Evolutionary conservation across 768 basidiomycete species (phyloP).

Genomic region (Phallus indusiatus): DNA sequence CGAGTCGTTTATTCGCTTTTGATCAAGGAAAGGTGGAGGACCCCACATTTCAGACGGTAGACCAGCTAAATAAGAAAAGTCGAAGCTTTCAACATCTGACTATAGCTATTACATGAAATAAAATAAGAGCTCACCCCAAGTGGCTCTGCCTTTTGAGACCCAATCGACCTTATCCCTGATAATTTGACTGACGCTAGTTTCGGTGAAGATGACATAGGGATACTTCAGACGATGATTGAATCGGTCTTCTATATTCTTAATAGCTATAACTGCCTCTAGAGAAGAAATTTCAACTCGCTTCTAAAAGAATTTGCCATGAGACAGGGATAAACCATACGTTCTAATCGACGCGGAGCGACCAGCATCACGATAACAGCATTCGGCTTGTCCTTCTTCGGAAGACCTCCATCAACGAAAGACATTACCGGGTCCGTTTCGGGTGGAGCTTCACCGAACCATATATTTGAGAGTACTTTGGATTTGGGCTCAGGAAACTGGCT

Average conservation of each 20-base stretch:
- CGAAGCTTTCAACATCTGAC: background rate
- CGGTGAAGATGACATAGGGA: conserved; percentile 6
- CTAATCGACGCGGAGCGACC: conserved; percentile 3
- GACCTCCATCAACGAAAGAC: background rate
- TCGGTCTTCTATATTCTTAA: conserved; percentile 5
- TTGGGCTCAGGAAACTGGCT: background rate
- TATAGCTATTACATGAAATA: background rate
- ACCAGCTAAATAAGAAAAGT: background rate
- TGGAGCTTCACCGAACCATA: background rate
- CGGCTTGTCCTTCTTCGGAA: background rate
- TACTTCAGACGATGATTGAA: conserved; percentile 6
- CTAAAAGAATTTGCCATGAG: background rate
- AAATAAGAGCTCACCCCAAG: background rate
- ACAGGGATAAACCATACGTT: background rate
- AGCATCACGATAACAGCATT: conserved; percentile 8
- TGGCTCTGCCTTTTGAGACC: background rate
- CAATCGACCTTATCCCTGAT: background rate
- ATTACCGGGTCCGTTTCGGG: background rate
- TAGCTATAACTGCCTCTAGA: conserved; percentile 3
- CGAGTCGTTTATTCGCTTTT: background rate
- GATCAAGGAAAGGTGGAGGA: background rate
- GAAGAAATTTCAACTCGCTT: background rate
- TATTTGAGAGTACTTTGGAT: background rate
- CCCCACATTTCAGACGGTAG: conserved; percentile 4
- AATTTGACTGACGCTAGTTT: background rate